Evolutionary conservation across 1,284 basidiomycete species (phyloP), one percentile per base, ranked within the genome.

Genomic region (Malassezia equina): DNA sequence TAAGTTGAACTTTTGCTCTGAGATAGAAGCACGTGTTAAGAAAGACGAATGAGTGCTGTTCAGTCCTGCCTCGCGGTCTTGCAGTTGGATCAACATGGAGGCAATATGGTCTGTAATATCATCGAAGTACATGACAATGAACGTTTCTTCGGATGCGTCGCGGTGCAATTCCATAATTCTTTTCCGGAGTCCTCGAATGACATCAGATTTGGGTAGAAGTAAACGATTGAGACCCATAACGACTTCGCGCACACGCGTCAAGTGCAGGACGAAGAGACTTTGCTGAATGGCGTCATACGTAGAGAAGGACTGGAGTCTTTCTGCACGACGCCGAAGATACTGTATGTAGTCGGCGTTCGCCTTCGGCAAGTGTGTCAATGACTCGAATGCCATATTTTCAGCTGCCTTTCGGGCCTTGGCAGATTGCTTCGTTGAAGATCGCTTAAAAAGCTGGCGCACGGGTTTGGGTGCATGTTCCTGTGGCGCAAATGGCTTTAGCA

Each of bases 91-190:
- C 65, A 91, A 86, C 61, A 95, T 79, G 2, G 88, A 84, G 27
- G 91, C 76, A 61, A 95, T 90, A 75, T 96, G 91, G 76, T 96
- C 90, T 79, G 91, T 86, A 3, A 96, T 82, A 75, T 96, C 91
- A 42, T 88, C 88, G 77, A 94, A 82, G 73, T 95, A 90, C 15
- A 90, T 19, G 46, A 41, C 3, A 27, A 53, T 44, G 6, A 55
- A 39, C 7, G 45, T 52, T n/a, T 63, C 60, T 36, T 62, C 57
- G 7, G 53, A 51, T 13, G 13, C 29, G n/a, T 23, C 21, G 13
- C 29, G 25, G 15, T 46, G 21, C 45, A 64, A 51, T 47, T 77
- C 80, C 59, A 57, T 77, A 62, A 77, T 78, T 8, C 90, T 79
- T 74, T 93, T 93, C 55, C 84, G 79, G 55, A 95, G 78, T 55